Evolutionary conservation across 768 basidiomycete species (phyloP), one percentile per base, ranked within the genome.

Genomic region (Amanita brunnescens): DNA sequence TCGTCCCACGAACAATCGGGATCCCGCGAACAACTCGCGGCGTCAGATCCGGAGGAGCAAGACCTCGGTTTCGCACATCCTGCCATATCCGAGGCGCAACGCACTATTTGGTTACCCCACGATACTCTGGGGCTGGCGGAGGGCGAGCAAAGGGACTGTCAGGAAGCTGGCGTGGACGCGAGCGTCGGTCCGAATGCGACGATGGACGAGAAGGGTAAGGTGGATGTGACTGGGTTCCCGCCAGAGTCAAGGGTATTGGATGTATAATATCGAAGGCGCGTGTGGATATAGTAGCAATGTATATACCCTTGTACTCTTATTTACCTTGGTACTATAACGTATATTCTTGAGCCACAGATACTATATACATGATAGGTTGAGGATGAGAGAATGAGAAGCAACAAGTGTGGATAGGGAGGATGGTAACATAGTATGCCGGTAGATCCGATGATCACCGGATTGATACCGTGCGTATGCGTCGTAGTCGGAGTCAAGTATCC

Each of bases 11-110:
- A 39, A 12, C 48, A 33, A 18, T 33, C 40, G 10, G 45, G 37
- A 2, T 51, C 55, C 6, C 34, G 40, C 24, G 52, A 54, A 24
- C 44, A 58, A 34, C 39, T 40, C 3, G 47, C 34, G 39, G 3
- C 9, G 39, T 16, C 33, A 5, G 54, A 60, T 23, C 29, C 39
- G 23, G 48, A 47, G 16, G 69, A 72, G 41, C 70, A 70, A 3
- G 67, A 79, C 45, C 81, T 82, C 59, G 85, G 86, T 10, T 97
- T 95, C 69, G 82, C 87, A 41, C 95, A 95, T 59, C 95, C 95
- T 13, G 91, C 91, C 6, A 75, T 79, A 49, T 79, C 71, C 55
- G 67, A 80, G 46, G 80, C 87, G 42, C 89, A 92, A 67, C 75
- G 83, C 55, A 73, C 80, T 4, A 70, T 97, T 29, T 98, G 95